phyloP scores from a whole-genome alignment of 352 stramenopile genomes.

The Globisporangium mamillatum region DNA sequence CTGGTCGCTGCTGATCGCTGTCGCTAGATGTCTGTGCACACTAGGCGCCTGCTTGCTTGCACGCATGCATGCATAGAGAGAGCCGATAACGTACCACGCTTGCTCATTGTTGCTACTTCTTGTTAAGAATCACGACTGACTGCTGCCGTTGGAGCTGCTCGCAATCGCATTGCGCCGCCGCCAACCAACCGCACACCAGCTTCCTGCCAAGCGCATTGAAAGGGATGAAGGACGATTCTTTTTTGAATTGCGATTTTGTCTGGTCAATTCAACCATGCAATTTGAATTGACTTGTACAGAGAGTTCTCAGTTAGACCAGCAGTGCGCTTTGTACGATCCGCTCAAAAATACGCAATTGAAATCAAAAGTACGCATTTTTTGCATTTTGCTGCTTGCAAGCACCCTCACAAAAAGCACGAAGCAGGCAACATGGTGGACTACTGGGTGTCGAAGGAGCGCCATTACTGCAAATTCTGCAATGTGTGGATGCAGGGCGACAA shows the following conservation, averaged over 20 bases:
- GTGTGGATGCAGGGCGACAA: slow-evolving; percentile 83
- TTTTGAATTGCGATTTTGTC: neutral
- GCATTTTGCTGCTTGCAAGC: neutral
- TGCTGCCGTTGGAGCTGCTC: neutral
- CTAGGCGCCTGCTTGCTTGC: neutral
- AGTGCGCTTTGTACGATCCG: too few species aligned
- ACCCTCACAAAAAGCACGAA: neutral
- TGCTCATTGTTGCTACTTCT: slow-evolving; percentile 84
- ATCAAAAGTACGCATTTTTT: neutral
- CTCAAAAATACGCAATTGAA: neutral
- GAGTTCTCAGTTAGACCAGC: neutral
- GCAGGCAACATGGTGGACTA: slow-evolving; percentile 56
- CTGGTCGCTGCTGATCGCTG: neutral
- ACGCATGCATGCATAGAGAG: neutral
- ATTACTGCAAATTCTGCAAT: slow-evolving; percentile 90
- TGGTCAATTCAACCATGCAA: neutral
- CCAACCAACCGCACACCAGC: slow-evolving; percentile 25
- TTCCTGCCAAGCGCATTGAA: neutral
- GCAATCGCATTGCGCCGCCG: slow-evolving; percentile 7
- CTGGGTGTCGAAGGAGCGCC: slow-evolving; percentile 61
- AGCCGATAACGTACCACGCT: slow-evolving; percentile 54
- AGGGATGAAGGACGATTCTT: neutral
- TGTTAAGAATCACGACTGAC: slow-evolving; percentile 83
- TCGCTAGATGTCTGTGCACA: neutral
- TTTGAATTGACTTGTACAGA: neutral